A percentile compares a stretch with the other conserved stretches of the same genome.
Conservation (phyloP, 805 yeast genomes). For the Ogataea corticis region DNA sequence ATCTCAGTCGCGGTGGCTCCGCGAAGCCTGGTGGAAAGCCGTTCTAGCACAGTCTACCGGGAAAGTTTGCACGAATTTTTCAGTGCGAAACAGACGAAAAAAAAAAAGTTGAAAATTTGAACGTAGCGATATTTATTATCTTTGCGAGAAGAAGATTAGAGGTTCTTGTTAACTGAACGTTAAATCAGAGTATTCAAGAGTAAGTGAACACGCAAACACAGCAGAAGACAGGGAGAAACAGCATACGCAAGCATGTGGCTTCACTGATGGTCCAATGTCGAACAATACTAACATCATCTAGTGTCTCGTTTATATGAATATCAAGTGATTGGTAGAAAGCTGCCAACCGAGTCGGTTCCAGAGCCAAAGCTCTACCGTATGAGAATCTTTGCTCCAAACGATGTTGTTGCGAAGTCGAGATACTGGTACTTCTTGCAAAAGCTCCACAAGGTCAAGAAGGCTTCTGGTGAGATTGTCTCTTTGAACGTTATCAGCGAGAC, state of each 20-base stretch:
- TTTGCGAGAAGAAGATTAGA: slow-evolving; percentile 2
- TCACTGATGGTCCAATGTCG: too few relatives aligned
- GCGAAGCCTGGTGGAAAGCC: slow-evolving; percentile 3
- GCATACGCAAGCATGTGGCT: too few relatives aligned
- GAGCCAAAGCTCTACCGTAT: slow-evolving; percentile 99
- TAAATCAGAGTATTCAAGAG: slow-evolving; percentile 8
- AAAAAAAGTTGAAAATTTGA: slow-evolving; percentile 7
- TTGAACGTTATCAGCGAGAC: slow-evolving; percentile 89
- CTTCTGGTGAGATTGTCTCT: slow-evolving; percentile 98
- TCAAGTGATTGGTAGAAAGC: slow-evolving; percentile 99
- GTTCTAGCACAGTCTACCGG: not conserved
- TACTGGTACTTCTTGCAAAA: slow-evolving; percentile 99
- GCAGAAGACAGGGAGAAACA: not conserved
- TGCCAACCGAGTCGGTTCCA: slow-evolving; percentile 98
- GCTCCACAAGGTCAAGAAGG: slow-evolving; percentile 99
- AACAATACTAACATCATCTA: slow-evolving; percentile 28
- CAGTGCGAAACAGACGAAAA: slow-evolving; percentile 5
- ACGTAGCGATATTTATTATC: slow-evolving; percentile 5
- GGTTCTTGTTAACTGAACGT: slow-evolving; percentile 5
- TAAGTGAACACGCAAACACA: slow-evolving; percentile 6
- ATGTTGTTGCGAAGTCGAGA: slow-evolving; percentile 99
- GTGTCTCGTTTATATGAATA: slow-evolving; percentile 98
- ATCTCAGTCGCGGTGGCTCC: too few relatives aligned
- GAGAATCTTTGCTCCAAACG: slow-evolving; percentile 99
- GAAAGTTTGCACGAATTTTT: slow-evolving; percentile 3